Conservation (phyloP, 768 basidiomycete species). For the Podaxis sp. region DNA sequence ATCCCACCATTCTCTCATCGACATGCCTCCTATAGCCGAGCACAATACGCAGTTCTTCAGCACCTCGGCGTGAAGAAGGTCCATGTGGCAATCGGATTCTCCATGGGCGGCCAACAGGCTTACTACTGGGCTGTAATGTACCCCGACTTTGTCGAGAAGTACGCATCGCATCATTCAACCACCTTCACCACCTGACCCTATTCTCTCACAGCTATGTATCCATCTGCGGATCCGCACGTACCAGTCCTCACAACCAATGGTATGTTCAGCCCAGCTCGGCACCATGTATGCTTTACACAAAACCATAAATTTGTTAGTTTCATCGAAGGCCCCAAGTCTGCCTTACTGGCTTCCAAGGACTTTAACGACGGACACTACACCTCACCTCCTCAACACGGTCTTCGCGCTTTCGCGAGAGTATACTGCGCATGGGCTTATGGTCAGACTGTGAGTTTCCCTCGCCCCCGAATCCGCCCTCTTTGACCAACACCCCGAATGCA, state of each 20-base stretch:
- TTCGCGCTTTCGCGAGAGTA: conserved; percentile 55
- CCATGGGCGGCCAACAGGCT: conserved; percentile 63
- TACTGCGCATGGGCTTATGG: conserved; percentile 63
- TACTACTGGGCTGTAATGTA: conserved; percentile 59
- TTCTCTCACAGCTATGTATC: conserved; percentile 41
- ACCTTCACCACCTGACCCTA: background rate
- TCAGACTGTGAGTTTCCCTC: conserved; percentile 39
- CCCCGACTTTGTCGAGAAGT: conserved; percentile 54
- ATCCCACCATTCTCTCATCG: background rate
- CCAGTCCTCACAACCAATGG: conserved; percentile 58
- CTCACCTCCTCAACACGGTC: conserved; percentile 42
- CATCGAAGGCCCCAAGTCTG: conserved; percentile 58
- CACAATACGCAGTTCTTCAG: conserved; percentile 54
- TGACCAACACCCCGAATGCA: conserved; percentile 20
- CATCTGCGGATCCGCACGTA: conserved; percentile 56
- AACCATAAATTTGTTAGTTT: conserved; percentile 37
- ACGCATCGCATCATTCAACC: conserved; percentile 24
- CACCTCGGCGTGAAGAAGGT: conserved; percentile 46
- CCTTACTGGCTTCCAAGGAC: conserved; percentile 52
- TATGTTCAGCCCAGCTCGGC: conserved; percentile 20
- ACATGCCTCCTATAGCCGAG: conserved; percentile 35
- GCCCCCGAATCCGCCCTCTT: background rate
- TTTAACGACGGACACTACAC: conserved; percentile 56
- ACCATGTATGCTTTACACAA: background rate
- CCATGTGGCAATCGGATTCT: conserved; percentile 52